These are phyloP conservation scores for Peronospora farinosa DNA, from an alignment of 352 stramenopile species.

Conservation along the genomic window DNA sequence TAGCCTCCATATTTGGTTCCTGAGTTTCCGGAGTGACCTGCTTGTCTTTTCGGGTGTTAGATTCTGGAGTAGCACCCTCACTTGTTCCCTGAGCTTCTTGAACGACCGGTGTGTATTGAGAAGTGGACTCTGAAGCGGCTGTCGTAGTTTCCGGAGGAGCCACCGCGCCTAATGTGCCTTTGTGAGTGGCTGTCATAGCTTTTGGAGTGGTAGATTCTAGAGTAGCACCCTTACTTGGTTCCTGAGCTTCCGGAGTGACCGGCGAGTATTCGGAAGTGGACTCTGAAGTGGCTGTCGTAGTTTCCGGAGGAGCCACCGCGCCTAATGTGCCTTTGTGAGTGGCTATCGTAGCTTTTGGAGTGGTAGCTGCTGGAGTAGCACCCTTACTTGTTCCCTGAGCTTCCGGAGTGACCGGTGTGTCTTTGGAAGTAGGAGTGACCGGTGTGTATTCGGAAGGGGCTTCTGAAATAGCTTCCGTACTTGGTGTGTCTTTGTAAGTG, in stretches of 20 bases:
- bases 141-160: neutral
- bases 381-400: neutral
- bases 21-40: neutral
- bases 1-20: neutral
- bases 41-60: neutral
- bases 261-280: slow-evolving; percentile 4
- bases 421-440: slow-evolving; percentile 2
- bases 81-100: neutral
- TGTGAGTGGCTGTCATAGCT: neutral
- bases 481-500: neutral
- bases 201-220: neutral
- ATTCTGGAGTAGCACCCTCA: neutral
- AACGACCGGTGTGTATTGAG: slow-evolving; percentile 1
- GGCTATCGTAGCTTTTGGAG: too few species aligned
- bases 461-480: neutral
- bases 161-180: too few species aligned
- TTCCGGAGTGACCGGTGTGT: slow-evolving; percentile 2
- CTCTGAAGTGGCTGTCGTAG: neutral
- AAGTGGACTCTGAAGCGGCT: neutral
- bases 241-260: neutral
- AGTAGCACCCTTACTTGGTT: neutral
- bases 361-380: neutral
- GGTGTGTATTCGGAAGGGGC: too few species aligned
- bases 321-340: too few species aligned
- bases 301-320: too few species aligned